These are phyloP conservation scores for Cyberlindnera nakhonratchasimensis DNA, from an alignment of 805 yeast genomes.

Conservation along the genomic window DNA sequence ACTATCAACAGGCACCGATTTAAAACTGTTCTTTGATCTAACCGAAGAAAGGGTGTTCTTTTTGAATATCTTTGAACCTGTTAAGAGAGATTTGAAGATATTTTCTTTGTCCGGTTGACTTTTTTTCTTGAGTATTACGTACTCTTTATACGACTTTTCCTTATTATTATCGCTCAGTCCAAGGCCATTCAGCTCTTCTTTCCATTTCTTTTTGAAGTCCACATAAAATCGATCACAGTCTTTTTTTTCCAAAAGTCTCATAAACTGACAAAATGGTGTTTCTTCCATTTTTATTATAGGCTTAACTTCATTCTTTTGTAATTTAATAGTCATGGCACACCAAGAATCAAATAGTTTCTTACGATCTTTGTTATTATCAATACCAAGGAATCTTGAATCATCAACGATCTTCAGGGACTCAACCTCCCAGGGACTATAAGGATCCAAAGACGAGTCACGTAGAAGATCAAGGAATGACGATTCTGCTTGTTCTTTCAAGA, in stretches of 20 bases:
- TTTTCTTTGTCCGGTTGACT: conserved; percentile 15
- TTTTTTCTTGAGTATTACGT: conserved; percentile 18
- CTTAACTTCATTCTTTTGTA: conserved; percentile 2
- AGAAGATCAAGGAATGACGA: conserved; percentile 35
- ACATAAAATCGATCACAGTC: conserved; percentile 32
- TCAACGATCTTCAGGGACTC: conserved; percentile 39
- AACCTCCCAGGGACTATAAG: conserved; percentile 45
- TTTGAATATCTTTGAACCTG: conserved; percentile 21
- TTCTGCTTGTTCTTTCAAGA: conserved; percentile 6
- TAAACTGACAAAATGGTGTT: conserved; percentile 24
- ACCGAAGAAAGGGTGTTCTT: conserved; percentile 9
- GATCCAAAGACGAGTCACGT: conserved; percentile 34
- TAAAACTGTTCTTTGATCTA: background rate
- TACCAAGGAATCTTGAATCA: conserved; percentile 39
- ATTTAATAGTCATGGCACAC: conserved; percentile 28
- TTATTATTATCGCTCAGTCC: conserved; percentile 34
- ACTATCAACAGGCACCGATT: background rate
- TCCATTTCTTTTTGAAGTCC: conserved; percentile 37
- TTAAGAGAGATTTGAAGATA: conserved; percentile 19
- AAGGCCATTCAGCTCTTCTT: conserved; percentile 27
- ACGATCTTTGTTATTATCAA: conserved; percentile 35
- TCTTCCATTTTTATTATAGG: background rate
- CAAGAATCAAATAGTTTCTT: conserved; percentile 44
- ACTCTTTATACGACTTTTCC: conserved; percentile 38
- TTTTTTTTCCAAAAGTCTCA: conserved; percentile 28